phyloP scores from a whole-genome alignment of 2,329 filamentous ascomycete species.

The Geosmithia putterillii region DNA sequence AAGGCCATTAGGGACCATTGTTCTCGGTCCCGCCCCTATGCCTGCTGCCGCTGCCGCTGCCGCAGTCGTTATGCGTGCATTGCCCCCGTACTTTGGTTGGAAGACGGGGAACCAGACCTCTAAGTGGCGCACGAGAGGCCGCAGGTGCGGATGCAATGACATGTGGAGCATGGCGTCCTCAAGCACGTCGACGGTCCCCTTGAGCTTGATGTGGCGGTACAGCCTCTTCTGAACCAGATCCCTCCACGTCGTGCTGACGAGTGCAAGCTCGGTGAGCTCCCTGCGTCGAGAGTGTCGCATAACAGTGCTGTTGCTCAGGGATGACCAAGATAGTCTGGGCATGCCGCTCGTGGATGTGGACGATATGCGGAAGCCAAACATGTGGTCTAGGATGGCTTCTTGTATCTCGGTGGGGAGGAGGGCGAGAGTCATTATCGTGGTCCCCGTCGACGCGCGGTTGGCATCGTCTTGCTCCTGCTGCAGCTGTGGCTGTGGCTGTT shows the following conservation, averaged over 20 bases:
- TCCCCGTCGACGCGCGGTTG: no score
- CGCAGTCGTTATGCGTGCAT: no score
- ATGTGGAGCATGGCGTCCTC: conserved; percentile 51
- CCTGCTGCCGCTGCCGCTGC: neutral
- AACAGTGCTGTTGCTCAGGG: conserved; percentile 45
- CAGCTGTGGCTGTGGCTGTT: neutral
- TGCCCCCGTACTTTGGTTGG: conserved; percentile 29
- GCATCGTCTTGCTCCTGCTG: neutral
- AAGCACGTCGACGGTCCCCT: conserved; percentile 54
- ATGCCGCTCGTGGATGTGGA: conserved; percentile 43
- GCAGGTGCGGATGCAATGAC: conserved; percentile 41
- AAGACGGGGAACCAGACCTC: conserved; percentile 73
- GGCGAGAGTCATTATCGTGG: neutral
- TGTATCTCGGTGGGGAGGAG: conserved; percentile 59
- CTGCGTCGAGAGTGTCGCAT: conserved; percentile 55
- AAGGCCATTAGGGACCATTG: conserved; percentile 21
- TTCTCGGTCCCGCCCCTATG: neutral
- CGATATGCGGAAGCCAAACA: conserved; percentile 57
- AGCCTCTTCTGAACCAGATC: conserved; percentile 57
- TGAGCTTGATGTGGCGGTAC: conserved; percentile 65
- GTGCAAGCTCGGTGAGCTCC: conserved; percentile 52
- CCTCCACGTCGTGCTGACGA: conserved; percentile 53
- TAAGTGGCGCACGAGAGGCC: conserved; percentile 55
- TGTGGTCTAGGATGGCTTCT: conserved; percentile 57
- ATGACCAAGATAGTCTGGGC: conserved; percentile 32